A percentile compares a stretch with the other conserved stretches of the same genome.
Evolutionary conservation across 1,284 basidiomycete species (phyloP).

Genomic region (Tilletia setariae): DNA sequence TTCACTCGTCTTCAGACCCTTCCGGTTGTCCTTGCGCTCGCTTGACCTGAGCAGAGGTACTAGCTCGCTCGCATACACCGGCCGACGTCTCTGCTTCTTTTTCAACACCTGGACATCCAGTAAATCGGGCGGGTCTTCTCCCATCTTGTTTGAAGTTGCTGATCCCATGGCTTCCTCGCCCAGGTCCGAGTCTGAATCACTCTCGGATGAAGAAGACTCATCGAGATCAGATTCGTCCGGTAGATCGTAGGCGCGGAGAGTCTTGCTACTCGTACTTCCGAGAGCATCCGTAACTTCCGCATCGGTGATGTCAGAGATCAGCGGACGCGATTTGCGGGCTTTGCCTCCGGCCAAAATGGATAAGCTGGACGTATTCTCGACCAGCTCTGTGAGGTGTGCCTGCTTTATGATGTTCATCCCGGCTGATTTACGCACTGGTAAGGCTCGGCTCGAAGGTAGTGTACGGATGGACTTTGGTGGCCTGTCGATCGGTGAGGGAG

Average conservation of each 20-base stretch:
- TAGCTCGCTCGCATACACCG: conserved; percentile 55
- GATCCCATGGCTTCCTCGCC: conserved; percentile 10
- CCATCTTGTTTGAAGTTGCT: neutral
- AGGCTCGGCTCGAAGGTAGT: neutral
- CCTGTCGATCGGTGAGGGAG: neutral
- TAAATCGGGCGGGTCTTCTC: conserved; percentile 23
- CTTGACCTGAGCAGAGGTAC: conserved; percentile 46
- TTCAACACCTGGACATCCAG: conserved; percentile 25
- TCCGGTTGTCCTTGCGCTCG: conserved; percentile 23
- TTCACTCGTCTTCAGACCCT: conserved; percentile 32
- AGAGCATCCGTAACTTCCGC: neutral
- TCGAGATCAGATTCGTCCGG: conserved; percentile 5
- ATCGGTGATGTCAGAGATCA: neutral
- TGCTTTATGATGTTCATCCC: neutral
- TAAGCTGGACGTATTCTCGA: conserved; percentile 1
- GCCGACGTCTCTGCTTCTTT: conserved; percentile 35
- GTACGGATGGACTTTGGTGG: too few relatives aligned
- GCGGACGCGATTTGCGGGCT: neutral
- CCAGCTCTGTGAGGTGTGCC: neutral
- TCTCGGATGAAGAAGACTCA: conserved; percentile 23
- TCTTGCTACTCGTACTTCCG: neutral
- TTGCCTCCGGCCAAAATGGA: neutral
- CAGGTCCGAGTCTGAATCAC: conserved; percentile 17
- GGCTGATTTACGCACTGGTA: neutral
- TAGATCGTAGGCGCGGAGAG: conserved; percentile 1